A percentile compares a stretch with the other conserved stretches of the same genome.
Evolutionary conservation across 495 filamentous ascomycete genomes (phyloP).

Genomic region (Talaromyces thailandensis): DNA sequence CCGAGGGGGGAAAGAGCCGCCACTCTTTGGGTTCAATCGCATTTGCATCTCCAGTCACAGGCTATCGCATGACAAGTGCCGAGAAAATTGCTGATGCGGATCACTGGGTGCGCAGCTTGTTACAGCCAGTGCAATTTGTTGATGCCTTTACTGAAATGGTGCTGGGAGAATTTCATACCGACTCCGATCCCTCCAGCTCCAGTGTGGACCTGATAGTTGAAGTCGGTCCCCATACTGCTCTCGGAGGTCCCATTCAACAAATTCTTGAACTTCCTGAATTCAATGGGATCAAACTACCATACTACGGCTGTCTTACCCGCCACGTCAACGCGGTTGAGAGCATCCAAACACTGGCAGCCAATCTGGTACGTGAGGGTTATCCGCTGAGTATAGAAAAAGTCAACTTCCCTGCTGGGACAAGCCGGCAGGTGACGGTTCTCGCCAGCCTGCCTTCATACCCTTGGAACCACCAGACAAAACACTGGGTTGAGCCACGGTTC

Average conservation of each 20-base stretch:
- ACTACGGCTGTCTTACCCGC: conserved; percentile 24
- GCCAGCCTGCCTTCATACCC: no score
- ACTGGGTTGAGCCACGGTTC: no score
- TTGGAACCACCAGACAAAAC: no score
- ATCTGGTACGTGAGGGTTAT: no score
- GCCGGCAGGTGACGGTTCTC: no score
- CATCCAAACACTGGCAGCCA: conserved; percentile 17
- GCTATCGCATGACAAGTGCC: conserved; percentile 11
- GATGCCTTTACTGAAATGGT: conserved; percentile 21
- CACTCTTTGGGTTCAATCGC: no score
- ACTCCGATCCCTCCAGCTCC: no score
- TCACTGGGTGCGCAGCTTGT: conserved; percentile 32
- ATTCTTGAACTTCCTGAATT: conserved; percentile 31
- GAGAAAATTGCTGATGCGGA: conserved; percentile 8
- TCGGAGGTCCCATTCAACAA: conserved; percentile 50
- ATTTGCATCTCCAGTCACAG: conserved; percentile 25
- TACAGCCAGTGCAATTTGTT: conserved; percentile 34
- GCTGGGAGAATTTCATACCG: no score
- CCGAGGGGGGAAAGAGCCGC: no score
- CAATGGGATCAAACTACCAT: conserved; percentile 15
- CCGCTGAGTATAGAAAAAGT: no score
- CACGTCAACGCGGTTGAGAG: conserved; percentile 22
- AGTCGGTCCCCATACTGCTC: conserved; percentile 50
- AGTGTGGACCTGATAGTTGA: no score
- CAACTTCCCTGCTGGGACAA: no score